phyloP scores from a whole-genome alignment of 1,284 basidiomycete species.

The Chalciporus piperatoides region DNA sequence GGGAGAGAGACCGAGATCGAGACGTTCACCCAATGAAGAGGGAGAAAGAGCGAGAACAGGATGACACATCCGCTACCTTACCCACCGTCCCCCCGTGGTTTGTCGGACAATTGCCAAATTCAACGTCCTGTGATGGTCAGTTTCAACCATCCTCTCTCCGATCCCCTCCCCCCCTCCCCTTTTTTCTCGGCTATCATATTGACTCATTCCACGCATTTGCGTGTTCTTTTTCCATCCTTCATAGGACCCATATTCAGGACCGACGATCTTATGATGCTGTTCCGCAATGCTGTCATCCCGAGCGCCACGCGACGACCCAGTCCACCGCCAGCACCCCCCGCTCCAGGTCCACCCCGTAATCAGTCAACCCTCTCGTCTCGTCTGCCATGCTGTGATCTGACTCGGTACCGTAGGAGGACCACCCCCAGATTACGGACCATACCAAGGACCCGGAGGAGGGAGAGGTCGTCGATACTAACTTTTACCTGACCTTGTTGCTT shows the following conservation, averaged over 20 bases:
- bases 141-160: slow-evolving; percentile 14
- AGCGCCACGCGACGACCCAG: slow-evolving; percentile 48
- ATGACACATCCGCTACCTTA: slow-evolving; percentile 52
- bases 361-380: not conserved
- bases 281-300: slow-evolving; percentile 74
- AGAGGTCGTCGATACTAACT: slow-evolving; percentile 36
- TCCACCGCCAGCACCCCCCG: slow-evolving; percentile 44
- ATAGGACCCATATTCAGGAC: slow-evolving; percentile 82
- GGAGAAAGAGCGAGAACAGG: slow-evolving; percentile 45
- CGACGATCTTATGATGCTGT: slow-evolving; percentile 80
- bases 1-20: slow-evolving; percentile 49
- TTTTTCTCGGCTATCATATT: slow-evolving; percentile 11
- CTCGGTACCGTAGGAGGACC: slow-evolving; percentile 43
- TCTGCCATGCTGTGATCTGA: slow-evolving; percentile 15
- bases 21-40: slow-evolving; percentile 38
- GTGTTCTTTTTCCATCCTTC: slow-evolving; percentile 18
- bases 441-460: slow-evolving; percentile 53
- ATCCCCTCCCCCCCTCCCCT: not conserved
- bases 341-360: slow-evolving; percentile 35
- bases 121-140: slow-evolving; percentile 78
- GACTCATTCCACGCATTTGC: slow-evolving; percentile 16
- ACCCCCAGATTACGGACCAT: slow-evolving; percentile 68
- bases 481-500: not conserved
- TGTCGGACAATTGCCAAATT: slow-evolving; percentile 70
- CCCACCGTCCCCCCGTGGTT: slow-evolving; percentile 81